Evolutionary conservation across 2,329 filamentous ascomycete genomes (phyloP).

Genomic region (Botrytis fabae): DNA sequence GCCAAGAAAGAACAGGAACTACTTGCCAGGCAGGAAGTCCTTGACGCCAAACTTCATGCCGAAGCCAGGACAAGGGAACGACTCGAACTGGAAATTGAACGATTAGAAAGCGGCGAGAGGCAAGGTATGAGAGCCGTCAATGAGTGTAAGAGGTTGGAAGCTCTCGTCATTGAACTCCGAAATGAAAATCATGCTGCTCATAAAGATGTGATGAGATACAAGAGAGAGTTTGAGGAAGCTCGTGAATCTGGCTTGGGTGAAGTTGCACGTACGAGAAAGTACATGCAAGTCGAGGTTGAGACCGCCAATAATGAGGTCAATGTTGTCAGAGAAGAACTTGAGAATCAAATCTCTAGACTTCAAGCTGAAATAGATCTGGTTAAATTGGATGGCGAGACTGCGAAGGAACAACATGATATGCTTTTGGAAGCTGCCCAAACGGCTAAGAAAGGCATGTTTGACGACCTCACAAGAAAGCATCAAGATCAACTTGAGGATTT

Average conservation of each 20-base stretch:
- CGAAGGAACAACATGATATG: conserved; percentile 79
- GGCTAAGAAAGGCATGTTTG: conserved; percentile 59
- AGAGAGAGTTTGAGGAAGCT: conserved; percentile 82
- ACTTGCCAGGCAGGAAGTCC: conserved; percentile 74
- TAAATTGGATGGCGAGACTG: conserved; percentile 76
- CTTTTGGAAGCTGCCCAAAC: conserved; percentile 78
- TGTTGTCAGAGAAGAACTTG: conserved; percentile 75
- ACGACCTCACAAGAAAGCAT: conserved; percentile 57
- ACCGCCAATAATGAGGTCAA: conserved; percentile 84
- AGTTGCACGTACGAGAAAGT: conserved; percentile 74
- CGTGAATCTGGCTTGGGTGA: conserved; percentile 77
- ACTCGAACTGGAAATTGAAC: conserved; percentile 65
- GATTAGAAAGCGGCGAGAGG: conserved; percentile 63
- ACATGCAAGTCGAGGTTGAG: conserved; percentile 80
- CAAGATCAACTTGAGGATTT: conserved; percentile 72
- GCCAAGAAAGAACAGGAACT: conserved; percentile 77
- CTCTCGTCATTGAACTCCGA: conserved; percentile 55
- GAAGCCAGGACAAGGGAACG: conserved; percentile 70
- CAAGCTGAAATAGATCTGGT: conserved; percentile 75
- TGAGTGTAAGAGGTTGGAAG: conserved; percentile 62
- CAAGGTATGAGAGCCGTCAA: conserved; percentile 63
- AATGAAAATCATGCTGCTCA: conserved; percentile 64
- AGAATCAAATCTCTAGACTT: conserved; percentile 72
- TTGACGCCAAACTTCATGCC: conserved; percentile 74
- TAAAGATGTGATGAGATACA: conserved; percentile 51